Percentiles rank a stretch among this genome's conserved stretches.
Conservation (phyloP, 73 alveolate species). For the Effrenium voratum region DNA sequence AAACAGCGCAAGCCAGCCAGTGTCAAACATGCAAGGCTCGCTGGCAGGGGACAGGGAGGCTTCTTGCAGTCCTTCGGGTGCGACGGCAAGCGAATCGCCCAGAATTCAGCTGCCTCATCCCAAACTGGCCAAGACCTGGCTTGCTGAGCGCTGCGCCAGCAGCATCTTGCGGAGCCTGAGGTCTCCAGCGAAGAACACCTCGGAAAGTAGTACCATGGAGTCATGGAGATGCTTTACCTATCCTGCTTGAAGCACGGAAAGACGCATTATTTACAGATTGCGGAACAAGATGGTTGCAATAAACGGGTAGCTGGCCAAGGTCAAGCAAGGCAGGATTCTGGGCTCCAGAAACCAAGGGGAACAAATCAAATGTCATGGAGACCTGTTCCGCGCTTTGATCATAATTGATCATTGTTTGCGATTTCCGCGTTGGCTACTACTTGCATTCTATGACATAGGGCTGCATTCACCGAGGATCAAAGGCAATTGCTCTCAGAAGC, state of each 20-base stretch:
- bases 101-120: not conserved
- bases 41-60: conserved; percentile 71
- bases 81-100: not conserved
- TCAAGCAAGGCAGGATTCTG: not conserved
- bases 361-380: not conserved
- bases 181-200: conserved; percentile 81
- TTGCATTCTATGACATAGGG: too few relatives aligned
- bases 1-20: too few relatives aligned
- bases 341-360: not conserved
- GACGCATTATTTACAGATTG: not conserved
- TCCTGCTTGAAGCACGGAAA: not conserved
- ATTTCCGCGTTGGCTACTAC: too few relatives aligned
- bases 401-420: too few relatives aligned
- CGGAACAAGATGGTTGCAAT: not conserved
- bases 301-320: not conserved
- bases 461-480: too few relatives aligned
- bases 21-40: not conserved
- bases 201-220: not conserved
- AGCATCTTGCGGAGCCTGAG: conserved; percentile 55
- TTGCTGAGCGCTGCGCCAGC: not conserved
- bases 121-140: not conserved
- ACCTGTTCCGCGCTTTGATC: not conserved
- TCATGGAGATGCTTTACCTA: not conserved
- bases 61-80: conserved; percentile 45
- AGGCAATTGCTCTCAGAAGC: too few relatives aligned